A percentile compares a stretch with the other conserved stretches of the same genome.
These are phyloP conservation scores for Heterobasidion occidentale DNA, from an alignment of 1,284 basidiomycete species.

Conservation along the genomic window DNA sequence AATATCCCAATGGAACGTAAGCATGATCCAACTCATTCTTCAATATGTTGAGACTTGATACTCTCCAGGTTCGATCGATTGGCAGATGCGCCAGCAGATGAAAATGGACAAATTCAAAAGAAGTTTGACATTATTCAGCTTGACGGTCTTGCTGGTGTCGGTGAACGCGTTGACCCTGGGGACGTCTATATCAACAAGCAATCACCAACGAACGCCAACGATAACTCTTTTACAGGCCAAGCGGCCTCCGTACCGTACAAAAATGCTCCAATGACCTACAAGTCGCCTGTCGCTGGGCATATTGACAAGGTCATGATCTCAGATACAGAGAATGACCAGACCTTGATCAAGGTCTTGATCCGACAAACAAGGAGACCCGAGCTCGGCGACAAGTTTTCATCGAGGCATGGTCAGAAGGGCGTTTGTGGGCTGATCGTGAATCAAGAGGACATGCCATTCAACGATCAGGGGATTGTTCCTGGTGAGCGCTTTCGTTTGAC, in stretches of 20 bases:
- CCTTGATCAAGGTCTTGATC: conserved; percentile 98
- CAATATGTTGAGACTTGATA: background rate
- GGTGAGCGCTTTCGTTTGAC: conserved; percentile 37
- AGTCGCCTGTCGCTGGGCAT: conserved; percentile 87
- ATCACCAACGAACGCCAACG: conserved; percentile 85
- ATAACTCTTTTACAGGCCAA: conserved; percentile 76
- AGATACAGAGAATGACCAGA: conserved; percentile 92
- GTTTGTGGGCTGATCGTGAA: conserved; percentile 98
- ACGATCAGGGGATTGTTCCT: conserved; percentile 91
- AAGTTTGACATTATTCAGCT: conserved; percentile 87
- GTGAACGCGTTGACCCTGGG: conserved; percentile 88
- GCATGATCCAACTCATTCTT: conserved; percentile 25
- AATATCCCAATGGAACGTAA: conserved; percentile 95
- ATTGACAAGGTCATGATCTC: conserved; percentile 98
- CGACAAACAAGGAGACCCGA: conserved; percentile 96
- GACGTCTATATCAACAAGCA: conserved; percentile 98
- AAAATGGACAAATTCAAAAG: conserved; percentile 71
- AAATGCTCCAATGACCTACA: conserved; percentile 86
- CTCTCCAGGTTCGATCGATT: conserved; percentile 77
- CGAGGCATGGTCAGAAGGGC: conserved; percentile 97
- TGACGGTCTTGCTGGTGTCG: conserved; percentile 93
- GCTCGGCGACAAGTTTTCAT: conserved; percentile 98
- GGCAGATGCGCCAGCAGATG: conserved; percentile 85
- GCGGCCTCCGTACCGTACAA: conserved; percentile 79
- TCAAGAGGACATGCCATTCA: conserved; percentile 99